Base-by-base conservation (phyloP, 495 filamentous ascomycete species). In the Penicillium fimorum region DNA sequence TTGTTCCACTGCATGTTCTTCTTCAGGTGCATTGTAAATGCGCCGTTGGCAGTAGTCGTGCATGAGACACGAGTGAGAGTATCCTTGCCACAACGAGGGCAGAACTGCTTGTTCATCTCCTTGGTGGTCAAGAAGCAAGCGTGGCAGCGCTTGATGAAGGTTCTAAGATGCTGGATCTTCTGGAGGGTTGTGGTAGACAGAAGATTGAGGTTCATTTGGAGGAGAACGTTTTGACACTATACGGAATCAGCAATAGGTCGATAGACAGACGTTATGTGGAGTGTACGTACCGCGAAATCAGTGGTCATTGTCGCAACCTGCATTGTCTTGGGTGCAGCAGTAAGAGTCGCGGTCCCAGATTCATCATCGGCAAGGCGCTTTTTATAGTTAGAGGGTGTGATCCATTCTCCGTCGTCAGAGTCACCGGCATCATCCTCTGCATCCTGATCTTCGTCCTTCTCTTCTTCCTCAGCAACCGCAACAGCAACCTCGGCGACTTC, bases 1-100 rank as follows among this genome's bases (percentile, higher is more conserved):
- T 86, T 95, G 75, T 96, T 97, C 86, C 86, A 96, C 71, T 97
- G 91, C 81, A 93, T 93, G 74, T 96, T 96, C 70, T 86, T 87
- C 82, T 96, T 96, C 50, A 98, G 74, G 65, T 96, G 90, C 56
- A 98, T 76, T 27, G 80, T 87, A 78, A 96, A 94, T 59, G 87
- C 84, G 20, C 95, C 95, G 29, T 83, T 79, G 8, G 81, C 70
- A 65, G 91, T 85, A 13, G 91, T 96, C 11, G 86, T 86, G 80
- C 93, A 97, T 1, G 86, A 85, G 1, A 92, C 89, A 47, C 94
- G 86, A 5, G 89, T 92, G 27, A 98, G 79, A 0, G 93, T 92
- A 9, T 90, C 79, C 49, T 92, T 89, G 6, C 94, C 94, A 68
- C 94, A 98, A 5, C 87, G 83, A 12, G 90, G 86, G 69, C 94